Evolutionary conservation across 164 flowering plant genomes (phyloP).

Genomic region (Macadamia tetraphylla): DNA sequence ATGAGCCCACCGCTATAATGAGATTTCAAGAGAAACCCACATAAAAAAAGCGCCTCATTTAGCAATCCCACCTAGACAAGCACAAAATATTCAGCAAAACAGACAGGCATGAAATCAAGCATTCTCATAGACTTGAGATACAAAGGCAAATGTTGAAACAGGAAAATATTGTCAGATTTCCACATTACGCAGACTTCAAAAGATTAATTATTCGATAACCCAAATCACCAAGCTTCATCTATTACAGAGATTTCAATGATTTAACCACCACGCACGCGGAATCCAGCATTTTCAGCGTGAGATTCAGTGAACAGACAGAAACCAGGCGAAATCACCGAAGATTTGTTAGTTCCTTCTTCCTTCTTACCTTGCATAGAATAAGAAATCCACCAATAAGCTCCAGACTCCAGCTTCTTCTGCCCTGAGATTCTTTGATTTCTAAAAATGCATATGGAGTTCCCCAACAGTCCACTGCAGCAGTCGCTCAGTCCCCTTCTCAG

Average conservation of each 20-base stretch:
- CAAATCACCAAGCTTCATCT: not conserved
- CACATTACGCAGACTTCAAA: not conserved
- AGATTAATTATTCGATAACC: not conserved
- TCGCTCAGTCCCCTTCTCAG: not conserved
- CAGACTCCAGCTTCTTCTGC: not conserved
- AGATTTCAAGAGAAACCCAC: constrained; percentile 1
- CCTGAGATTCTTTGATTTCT: constrained; percentile 12
- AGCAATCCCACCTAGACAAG: not conserved
- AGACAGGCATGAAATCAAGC: not conserved
- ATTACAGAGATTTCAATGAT: not conserved
- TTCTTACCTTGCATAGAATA: not conserved
- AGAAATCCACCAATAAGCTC: not conserved
- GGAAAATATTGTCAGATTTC: not conserved
- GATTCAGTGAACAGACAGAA: constrained; percentile 1
- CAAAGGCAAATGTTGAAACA: not conserved
- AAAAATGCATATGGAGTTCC: not conserved
- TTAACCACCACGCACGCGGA: constrained; percentile 4
- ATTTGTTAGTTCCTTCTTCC: not conserved
- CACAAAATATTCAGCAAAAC: not conserved
- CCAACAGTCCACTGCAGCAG: not conserved
- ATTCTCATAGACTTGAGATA: not conserved
- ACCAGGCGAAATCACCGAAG: not conserved
- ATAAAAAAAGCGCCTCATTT: too few species aligned
- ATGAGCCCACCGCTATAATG: too few species aligned
- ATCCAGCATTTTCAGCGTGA: constrained; percentile 4